These are phyloP conservation scores for Wallacemonas sp. DNA, from an alignment of 208 protist species.

Conservation along the genomic window DNA sequence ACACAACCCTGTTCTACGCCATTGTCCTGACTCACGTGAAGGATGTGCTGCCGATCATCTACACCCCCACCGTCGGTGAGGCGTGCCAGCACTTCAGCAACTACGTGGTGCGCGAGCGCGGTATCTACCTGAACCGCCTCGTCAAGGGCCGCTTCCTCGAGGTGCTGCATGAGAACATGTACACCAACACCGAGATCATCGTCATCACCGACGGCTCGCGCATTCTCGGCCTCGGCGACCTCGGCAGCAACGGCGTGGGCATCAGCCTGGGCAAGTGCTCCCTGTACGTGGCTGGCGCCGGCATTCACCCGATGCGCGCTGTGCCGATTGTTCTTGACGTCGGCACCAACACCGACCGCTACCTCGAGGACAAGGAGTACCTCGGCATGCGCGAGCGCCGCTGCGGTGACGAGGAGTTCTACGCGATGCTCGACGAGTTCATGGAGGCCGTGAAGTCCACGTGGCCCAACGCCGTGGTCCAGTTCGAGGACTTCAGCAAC, in stretches of 20 bases:
- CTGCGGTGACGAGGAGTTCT: conserved; percentile 79
- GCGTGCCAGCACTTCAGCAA: conserved; percentile 91
- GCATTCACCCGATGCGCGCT: conserved; percentile 79
- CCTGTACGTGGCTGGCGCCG: conserved; percentile 92
- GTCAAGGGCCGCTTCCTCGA: conserved; percentile 83
- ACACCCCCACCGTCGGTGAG: conserved; percentile 93
- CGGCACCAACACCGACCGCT: conserved; percentile 90
- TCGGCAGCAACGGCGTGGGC: conserved; percentile 95
- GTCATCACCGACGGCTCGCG: conserved; percentile 96
- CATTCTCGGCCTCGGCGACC: conserved; percentile 95
- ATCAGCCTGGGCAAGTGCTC: conserved; percentile 95
- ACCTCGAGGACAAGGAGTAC: conserved; percentile 83
- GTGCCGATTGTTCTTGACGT: conserved; percentile 92
- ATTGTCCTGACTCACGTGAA: conserved; percentile 72
- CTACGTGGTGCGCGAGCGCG: conserved; percentile 76
- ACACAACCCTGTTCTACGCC: conserved; percentile 84
- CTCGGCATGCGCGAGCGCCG: conserved; percentile 77
- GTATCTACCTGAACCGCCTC: conserved; percentile 87
- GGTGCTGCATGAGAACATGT: conserved; percentile 80
- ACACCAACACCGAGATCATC: conserved; percentile 88
- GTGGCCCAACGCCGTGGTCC: conserved; percentile 87
- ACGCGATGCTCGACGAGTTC: conserved; percentile 93
- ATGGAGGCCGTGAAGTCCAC: conserved; percentile 71
- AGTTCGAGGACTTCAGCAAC: conserved; percentile 98
- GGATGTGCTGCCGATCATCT: conserved; percentile 83